Conservation (phyloP, 169 alveolate species). For the Eimeria maxima region DNA sequence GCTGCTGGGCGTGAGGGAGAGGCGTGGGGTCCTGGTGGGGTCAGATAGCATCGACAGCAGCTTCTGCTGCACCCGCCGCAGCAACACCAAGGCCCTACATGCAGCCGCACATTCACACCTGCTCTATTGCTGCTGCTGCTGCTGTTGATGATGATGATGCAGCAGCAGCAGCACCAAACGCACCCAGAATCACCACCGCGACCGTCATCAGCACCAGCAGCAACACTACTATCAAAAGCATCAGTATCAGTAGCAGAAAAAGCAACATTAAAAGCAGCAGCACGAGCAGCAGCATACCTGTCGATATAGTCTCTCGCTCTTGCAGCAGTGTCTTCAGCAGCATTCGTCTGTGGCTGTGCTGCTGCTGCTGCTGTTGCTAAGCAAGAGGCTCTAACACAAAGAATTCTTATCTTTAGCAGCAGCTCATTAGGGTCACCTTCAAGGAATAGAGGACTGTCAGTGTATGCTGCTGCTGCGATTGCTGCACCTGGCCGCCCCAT, state of each 20-base stretch:
- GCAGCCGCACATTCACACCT: not conserved
- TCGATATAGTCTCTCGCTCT: not conserved
- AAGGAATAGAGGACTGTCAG: not conserved
- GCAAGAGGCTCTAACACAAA: not conserved
- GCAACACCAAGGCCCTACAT: constrained; percentile 1
- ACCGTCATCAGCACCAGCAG: not conserved
- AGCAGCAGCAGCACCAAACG: not conserved
- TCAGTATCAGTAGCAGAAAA: not conserved
- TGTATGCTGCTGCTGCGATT: not conserved
- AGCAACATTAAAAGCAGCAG: not conserved
- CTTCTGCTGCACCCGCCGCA: constrained; percentile 44
- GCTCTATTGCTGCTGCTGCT: not conserved
- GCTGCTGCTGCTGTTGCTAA: not conserved
- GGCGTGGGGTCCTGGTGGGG: not conserved
- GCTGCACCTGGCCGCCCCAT: constrained; percentile 1
- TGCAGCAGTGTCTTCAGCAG: not conserved
- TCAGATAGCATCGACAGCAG: not conserved
- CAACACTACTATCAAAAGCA: not conserved
- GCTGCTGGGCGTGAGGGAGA: not conserved
- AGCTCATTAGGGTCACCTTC: constrained; percentile 3
- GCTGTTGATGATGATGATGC: not conserved
- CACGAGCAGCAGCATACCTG: not conserved
- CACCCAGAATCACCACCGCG: not conserved
- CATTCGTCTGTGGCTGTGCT: not conserved
- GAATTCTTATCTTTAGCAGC: not conserved